These are phyloP conservation scores for Colletotrichum cordylinicola DNA, from an alignment of 2,329 filamentous ascomycete species.

Conservation along the genomic window DNA sequence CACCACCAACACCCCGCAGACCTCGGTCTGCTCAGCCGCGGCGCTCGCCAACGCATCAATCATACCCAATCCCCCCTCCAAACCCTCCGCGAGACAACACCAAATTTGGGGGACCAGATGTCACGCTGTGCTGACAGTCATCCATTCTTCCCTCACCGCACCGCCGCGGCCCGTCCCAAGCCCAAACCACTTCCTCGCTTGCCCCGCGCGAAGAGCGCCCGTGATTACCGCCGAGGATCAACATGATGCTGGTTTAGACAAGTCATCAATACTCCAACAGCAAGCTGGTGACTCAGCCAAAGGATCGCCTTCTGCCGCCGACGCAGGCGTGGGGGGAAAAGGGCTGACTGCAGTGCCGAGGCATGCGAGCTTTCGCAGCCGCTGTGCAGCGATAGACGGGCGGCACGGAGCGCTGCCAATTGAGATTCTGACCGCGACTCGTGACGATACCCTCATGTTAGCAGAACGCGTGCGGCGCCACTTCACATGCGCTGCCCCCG, in stretches of 20 bases:
- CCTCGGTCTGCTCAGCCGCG: conserved; percentile 14
- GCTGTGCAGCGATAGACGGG: not conserved
- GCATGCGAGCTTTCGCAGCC: not conserved
- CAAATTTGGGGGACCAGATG: not conserved
- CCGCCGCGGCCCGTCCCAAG: conserved; percentile 17
- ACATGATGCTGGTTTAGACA: not conserved
- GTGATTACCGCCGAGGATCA: not conserved
- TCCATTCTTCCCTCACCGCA: not conserved
- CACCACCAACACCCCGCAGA: not conserved
- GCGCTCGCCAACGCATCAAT: conserved; percentile 19
- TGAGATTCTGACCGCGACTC: not conserved
- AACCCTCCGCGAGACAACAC: not conserved
- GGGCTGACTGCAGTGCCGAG: not conserved
- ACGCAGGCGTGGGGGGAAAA: not conserved
- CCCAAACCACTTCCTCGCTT: not conserved
- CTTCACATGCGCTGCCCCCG: not conserved
- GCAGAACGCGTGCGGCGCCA: not conserved
- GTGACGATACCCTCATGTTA: conserved; percentile 18
- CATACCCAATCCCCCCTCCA: not conserved
- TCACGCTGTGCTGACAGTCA: conserved; percentile 14
- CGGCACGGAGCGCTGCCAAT: not conserved
- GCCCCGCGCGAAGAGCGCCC: not conserved
- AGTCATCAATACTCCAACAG: not conserved
- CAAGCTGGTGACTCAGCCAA: not conserved
- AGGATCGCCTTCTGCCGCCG: not conserved